Evolutionary conservation across 2,329 filamentous ascomycete genomes (phyloP).

Genomic region (Colletotrichum cereale): DNA sequence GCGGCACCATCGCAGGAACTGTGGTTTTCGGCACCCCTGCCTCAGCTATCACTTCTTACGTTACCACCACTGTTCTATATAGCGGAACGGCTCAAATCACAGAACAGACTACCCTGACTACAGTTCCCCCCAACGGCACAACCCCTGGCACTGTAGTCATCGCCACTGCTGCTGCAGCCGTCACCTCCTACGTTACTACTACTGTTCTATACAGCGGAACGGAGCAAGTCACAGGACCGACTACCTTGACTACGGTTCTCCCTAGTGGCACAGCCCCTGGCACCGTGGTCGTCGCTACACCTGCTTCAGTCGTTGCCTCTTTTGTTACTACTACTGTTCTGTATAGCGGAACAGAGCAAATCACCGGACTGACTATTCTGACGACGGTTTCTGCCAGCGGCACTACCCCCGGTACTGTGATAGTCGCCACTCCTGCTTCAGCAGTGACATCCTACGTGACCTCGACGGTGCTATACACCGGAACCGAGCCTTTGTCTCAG

Average conservation of each 20-base stretch:
- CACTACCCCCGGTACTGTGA: conserved; percentile 18
- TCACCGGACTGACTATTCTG: conserved; percentile 4
- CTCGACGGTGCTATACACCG: not conserved
- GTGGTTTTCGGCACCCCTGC: conserved; percentile 3
- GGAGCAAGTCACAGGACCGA: not conserved
- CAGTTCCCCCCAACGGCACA: conserved; percentile 4
- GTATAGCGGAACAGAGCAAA: not conserved
- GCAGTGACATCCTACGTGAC: not conserved
- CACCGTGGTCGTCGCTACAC: conserved; percentile 15
- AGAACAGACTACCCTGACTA: conserved; percentile 4
- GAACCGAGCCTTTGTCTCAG: conserved; percentile 9
- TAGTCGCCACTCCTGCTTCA: conserved; percentile 3
- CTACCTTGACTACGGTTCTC: conserved; percentile 14
- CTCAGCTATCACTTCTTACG: not conserved
- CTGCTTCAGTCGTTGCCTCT: not conserved
- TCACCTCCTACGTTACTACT: not conserved
- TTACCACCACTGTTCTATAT: conserved; percentile 2
- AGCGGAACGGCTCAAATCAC: conserved; percentile 4
- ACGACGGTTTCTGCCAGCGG: conserved; percentile 6
- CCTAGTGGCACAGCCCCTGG: conserved; percentile 27
- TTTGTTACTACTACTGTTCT: not conserved
- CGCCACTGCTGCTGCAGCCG: not conserved
- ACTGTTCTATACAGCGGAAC: not conserved
- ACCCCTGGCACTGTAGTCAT: conserved; percentile 25
- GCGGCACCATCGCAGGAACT: not conserved